phyloP scores from a whole-genome alignment of 441 rosid species.

The Flueggea neowawraea region DNA sequence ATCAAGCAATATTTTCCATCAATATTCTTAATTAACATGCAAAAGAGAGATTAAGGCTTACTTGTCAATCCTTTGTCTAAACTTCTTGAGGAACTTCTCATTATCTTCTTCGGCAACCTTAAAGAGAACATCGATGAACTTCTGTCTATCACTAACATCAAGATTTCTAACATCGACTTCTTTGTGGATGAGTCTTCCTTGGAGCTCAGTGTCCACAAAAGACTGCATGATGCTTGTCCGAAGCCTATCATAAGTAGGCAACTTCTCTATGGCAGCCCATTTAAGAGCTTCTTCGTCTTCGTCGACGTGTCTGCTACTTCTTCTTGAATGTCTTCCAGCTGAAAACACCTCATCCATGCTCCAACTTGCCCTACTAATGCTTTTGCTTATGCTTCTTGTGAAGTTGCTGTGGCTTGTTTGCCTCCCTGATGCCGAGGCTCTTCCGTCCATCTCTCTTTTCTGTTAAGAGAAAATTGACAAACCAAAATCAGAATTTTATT shows the following conservation, averaged over 20 bases:
- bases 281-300: conserved; percentile 89
- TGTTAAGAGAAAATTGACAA: conserved; percentile 1
- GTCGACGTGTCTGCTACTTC: conserved; percentile 33
- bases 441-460: conserved; percentile 20
- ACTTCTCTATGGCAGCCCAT: conserved; percentile 91
- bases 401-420: conserved; percentile 11
- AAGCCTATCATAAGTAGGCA: conserved; percentile 71
- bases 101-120: conserved; percentile 77
- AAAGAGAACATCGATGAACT: conserved; percentile 56
- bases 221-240: conserved; percentile 63
- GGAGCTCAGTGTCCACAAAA: conserved; percentile 29
- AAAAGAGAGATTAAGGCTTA: conserved; percentile 15
- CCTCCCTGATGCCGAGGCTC: conserved; percentile 19
- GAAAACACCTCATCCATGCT: conserved; percentile 54
- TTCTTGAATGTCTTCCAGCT: conserved; percentile 35
- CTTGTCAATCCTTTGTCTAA: conserved; percentile 66
- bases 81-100: conserved; percentile 50
- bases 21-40: no score
- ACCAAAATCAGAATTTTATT: background rate
- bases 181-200: conserved; percentile 26
- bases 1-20: no score
- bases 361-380: conserved; percentile 57
- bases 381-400: conserved; percentile 45
- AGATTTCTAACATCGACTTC: conserved; percentile 71
- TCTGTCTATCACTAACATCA: conserved; percentile 50